phyloP scores from a whole-genome alignment of 2,329 filamentous ascomycete genomes.

The Pyrenophora seminiperda region DNA sequence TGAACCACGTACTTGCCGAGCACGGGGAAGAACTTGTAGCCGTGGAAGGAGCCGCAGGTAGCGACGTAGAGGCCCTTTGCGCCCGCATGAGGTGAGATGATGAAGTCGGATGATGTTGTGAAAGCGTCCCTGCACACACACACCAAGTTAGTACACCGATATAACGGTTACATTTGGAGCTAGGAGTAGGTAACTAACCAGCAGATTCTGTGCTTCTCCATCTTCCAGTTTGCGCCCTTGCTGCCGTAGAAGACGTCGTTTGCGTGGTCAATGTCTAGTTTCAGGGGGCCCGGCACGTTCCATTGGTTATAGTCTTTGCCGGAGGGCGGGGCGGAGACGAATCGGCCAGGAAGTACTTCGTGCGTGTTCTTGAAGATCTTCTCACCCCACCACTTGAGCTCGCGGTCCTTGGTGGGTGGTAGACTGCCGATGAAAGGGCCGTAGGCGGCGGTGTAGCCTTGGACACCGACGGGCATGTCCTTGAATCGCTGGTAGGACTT shows the following conservation, averaged over 20 bases:
- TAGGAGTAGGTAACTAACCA: conserved; percentile 59
- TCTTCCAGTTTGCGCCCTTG: conserved; percentile 61
- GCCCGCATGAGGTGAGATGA: conserved; percentile 58
- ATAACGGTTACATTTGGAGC: too few relatives aligned
- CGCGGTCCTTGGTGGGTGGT: conserved; percentile 41
- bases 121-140: conserved; percentile 71
- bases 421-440: conserved; percentile 43
- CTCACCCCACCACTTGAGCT: conserved; percentile 45
- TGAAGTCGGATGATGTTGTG: conserved; percentile 60
- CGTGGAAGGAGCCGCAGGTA: conserved; percentile 66
- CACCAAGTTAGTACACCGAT: too few relatives aligned
- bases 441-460: conserved; percentile 36
- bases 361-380: conserved; percentile 46
- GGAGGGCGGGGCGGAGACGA: conserved; percentile 63
- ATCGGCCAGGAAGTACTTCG: conserved; percentile 53
- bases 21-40: conserved; percentile 65
- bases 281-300: conserved; percentile 61
- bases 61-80: conserved; percentile 59
- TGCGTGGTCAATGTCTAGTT: conserved; percentile 63
- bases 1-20: conserved; percentile 62
- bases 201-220: conserved; percentile 68
- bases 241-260: conserved; percentile 65
- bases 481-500: conserved; percentile 33
- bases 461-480: conserved; percentile 45
- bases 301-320: conserved; percentile 66